These are phyloP conservation scores for Salix viminalis DNA, from an alignment of 345 rosid genomes.

Conservation along the genomic window DNA sequence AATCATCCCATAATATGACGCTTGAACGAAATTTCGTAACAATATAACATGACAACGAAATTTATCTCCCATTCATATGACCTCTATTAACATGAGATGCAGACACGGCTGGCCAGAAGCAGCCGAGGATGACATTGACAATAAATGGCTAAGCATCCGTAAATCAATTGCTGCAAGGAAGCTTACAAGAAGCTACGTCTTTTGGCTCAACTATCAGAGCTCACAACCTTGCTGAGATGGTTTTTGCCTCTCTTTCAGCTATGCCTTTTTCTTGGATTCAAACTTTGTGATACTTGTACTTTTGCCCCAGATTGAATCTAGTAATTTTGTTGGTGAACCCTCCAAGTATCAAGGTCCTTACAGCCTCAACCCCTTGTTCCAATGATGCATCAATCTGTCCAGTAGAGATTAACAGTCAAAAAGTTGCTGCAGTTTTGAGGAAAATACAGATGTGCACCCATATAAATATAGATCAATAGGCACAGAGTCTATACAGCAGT, in stretches of 20 bases:
- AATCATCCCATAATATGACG: neutral
- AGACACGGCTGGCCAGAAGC: neutral
- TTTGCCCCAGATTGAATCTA: constrained; percentile 73
- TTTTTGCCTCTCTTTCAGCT: neutral
- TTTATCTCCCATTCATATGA: neutral
- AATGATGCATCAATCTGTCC: constrained; percentile 59
- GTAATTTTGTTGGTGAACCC: constrained; percentile 56
- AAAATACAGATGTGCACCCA: neutral
- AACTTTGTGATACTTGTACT: constrained; percentile 70
- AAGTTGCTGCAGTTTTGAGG: neutral
- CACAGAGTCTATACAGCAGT: neutral
- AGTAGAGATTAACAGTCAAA: neutral
- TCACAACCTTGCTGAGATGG: neutral
- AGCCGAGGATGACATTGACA: neutral
- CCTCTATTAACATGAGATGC: neutral
- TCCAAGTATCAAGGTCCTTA: constrained; percentile 47
- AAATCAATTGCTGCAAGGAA: neutral
- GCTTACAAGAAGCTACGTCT: neutral
- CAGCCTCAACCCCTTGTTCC: constrained; percentile 68
- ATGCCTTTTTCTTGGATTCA: neutral
- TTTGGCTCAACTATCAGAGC: neutral
- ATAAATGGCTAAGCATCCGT: neutral
- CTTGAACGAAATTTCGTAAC: neutral
- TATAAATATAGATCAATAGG: neutral
- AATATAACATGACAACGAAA: neutral